Evolutionary conservation across 495 filamentous ascomycete species (phyloP), one percentile per base, ranked within the genome.

Genomic region (Penicillium paradoxum): DNA sequence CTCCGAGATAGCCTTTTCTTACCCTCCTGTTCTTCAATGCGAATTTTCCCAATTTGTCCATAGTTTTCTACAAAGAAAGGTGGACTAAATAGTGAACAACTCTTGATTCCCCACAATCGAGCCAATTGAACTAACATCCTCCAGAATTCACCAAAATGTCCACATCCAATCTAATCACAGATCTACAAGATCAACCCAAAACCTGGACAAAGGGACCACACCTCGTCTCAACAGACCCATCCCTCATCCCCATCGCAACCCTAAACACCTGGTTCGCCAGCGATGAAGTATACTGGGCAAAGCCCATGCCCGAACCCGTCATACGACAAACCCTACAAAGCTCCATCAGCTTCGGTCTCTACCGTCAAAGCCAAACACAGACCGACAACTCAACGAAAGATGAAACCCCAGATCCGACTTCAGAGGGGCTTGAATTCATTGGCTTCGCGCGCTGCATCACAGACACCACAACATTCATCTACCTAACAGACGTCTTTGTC

Each of bases 401-500:
- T 11, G 19, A 40, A 42, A 13, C 6, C 0, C 11, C 21, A 42
- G 40, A 24, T 0, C 3, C 40, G 4, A 17, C 19, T 42, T 19
- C 22, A 29, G 24, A 25, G 4, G 0, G 27, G 39, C 7, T 29
- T 4, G 36, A 63, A 32, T 72, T 74, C 43, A 73, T 88, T 33
- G 86, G 84, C 6, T 69, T 88, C 17, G 83, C 78, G 9, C 75
- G 85, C 7, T 60, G 87, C 6, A 63, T 88, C 21, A 90, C 85
- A 0, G 86, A 88, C 56, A 63, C 78, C 54, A 73, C 81, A 10
- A 84, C 83, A 0, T 79, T 85, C 54, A 83, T 74, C n/a, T 89
- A 86, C 57, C 68, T 88, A 19, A 85, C 85, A 9, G 86, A 88
- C 50, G 80, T 90, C 19, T 90, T 82, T 54, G 67, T 89, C 6